Conservation (phyloP, 2,329 filamentous ascomycete genomes). For the Fusarium austroafricanum region DNA sequence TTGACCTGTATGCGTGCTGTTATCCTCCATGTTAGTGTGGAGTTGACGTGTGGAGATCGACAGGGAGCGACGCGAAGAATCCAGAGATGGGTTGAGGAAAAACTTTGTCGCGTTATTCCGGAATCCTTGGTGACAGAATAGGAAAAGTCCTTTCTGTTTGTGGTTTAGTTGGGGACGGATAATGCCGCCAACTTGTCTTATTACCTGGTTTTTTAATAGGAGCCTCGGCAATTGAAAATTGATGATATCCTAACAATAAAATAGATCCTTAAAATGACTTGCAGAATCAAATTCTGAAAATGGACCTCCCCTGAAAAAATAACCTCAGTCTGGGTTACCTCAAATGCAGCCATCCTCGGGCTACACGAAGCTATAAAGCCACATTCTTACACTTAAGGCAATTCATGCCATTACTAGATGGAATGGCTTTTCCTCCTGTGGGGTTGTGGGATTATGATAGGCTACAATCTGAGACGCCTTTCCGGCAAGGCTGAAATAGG, state of each 20-base stretch:
- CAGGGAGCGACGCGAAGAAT: slow-evolving; percentile 36
- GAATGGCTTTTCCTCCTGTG: background rate
- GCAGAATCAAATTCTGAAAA: background rate
- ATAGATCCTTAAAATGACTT: too few relatives aligned
- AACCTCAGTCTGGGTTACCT: background rate
- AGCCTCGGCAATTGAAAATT: background rate
- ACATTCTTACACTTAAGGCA: background rate
- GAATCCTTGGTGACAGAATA: background rate
- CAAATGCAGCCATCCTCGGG: slow-evolving; percentile 1
- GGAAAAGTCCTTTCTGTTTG: background rate
- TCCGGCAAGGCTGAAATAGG: slow-evolving; percentile 4
- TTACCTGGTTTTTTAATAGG: background rate
- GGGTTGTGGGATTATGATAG: background rate
- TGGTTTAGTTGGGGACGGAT: slow-evolving; percentile 5
- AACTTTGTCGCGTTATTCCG: slow-evolving; percentile 35
- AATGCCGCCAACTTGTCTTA: slow-evolving; percentile 14
- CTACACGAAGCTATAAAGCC: slow-evolving; percentile 6
- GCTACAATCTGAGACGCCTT: background rate
- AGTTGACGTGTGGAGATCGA: slow-evolving; percentile 42
- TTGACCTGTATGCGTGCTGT: slow-evolving; percentile 55
- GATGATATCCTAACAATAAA: background rate
- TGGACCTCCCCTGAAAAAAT: background rate
- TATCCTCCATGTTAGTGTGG: slow-evolving; percentile 51
- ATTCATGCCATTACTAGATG: background rate
- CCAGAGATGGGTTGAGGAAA: slow-evolving; percentile 29